Conservation (phyloP, 192 early-diverging fungal genomes). For the Linnemannia elongata region DNA sequence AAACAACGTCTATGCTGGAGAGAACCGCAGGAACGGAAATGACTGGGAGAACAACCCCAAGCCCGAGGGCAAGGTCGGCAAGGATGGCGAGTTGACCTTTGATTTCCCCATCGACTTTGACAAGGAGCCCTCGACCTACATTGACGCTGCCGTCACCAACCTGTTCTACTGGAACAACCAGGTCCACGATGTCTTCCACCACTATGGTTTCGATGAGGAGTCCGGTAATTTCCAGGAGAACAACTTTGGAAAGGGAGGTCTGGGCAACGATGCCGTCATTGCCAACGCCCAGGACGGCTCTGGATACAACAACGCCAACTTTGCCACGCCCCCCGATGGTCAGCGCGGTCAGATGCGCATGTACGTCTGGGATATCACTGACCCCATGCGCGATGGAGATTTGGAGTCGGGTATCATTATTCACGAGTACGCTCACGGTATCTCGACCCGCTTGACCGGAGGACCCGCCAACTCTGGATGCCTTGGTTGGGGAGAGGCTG, state of each 20-base stretch:
- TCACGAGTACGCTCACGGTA: constrained; percentile 96
- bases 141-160: constrained; percentile 86
- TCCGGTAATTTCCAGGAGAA: constrained; percentile 96
- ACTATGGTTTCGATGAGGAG: constrained; percentile 92
- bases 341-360: constrained; percentile 93
- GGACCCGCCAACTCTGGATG: constrained; percentile 93
- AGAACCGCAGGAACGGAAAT: constrained; percentile 79
- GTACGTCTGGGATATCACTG: constrained; percentile 90
- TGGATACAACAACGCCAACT: constrained; percentile 95
- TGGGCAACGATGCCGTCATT: constrained; percentile 87
- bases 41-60: constrained; percentile 82
- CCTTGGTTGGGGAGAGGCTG: constrained; percentile 88
- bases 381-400: constrained; percentile 86
- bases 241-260: constrained; percentile 86
- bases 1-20: constrained; percentile 95
- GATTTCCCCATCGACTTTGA: constrained; percentile 80
- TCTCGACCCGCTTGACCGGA: constrained; percentile 92
- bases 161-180: constrained; percentile 94
- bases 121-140: constrained; percentile 76
- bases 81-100: constrained; percentile 70
- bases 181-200: constrained; percentile 90
- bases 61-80: constrained; percentile 69
- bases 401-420: constrained; percentile 93
- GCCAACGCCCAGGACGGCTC: constrained; percentile 94
- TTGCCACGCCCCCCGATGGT: constrained; percentile 96